Evolutionary conservation across 805 yeast species (phyloP).

Genomic region (Saccharomycopsis olivae): DNA sequence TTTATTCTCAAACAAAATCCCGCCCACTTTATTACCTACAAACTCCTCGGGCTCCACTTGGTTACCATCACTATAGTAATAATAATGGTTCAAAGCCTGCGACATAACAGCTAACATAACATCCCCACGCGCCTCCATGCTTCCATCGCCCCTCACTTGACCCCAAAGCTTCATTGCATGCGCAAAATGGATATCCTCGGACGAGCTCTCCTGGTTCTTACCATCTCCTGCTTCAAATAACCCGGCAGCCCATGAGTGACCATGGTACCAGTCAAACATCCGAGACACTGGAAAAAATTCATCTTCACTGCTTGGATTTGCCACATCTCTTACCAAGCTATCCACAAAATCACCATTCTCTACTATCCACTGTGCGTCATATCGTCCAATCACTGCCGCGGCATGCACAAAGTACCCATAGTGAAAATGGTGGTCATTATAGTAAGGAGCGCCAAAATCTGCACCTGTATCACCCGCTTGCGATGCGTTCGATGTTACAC

Average conservation of each 20-base stretch:
- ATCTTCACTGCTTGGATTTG: slow-evolving; percentile 48
- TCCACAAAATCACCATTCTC: slow-evolving; percentile 48
- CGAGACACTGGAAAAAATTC: slow-evolving; percentile 53
- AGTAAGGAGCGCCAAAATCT: slow-evolving; percentile 40
- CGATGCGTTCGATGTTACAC: slow-evolving; percentile 36
- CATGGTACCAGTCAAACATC: slow-evolving; percentile 60
- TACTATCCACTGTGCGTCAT: slow-evolving; percentile 42
- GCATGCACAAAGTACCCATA: slow-evolving; percentile 48
- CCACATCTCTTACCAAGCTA: slow-evolving; percentile 52
- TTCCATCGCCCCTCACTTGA: slow-evolving; percentile 37
- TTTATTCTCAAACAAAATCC: slow-evolving; percentile 63
- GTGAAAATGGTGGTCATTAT: slow-evolving; percentile 51
- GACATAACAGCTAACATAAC: slow-evolving; percentile 48
- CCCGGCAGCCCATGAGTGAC: slow-evolving; percentile 73
- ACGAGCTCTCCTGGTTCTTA: slow-evolving; percentile 58
- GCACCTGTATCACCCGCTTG: slow-evolving; percentile 26
- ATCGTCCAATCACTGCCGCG: slow-evolving; percentile 56
- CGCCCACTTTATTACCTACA: slow-evolving; percentile 50
- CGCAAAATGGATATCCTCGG: slow-evolving; percentile 62
- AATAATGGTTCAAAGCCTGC: slow-evolving; percentile 45
- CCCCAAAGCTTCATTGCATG: slow-evolving; percentile 70
- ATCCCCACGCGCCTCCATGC: slow-evolving; percentile 44
- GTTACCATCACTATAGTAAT: slow-evolving; percentile 39
- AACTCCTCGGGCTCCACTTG: slow-evolving; percentile 39
- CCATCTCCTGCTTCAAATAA: slow-evolving; percentile 54